Evolutionary conservation across 2,329 filamentous ascomycete genomes (phyloP), one percentile per base, ranked within the genome.

Genomic region (Colletotrichum sansevieriae): DNA sequence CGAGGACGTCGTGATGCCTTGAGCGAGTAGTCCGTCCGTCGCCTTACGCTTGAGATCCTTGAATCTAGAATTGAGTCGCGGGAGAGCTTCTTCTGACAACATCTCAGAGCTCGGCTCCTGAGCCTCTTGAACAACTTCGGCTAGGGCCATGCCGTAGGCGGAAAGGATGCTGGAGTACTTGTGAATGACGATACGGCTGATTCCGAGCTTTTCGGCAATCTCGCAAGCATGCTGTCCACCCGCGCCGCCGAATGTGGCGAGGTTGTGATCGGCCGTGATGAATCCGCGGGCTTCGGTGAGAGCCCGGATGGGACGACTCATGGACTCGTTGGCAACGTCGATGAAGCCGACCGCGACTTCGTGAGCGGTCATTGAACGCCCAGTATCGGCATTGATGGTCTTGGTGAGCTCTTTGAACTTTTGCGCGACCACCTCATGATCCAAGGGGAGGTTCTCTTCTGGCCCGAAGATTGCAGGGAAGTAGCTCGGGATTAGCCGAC

Each of bases 391-490:
- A 64, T 85, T 85, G 71, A 86, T 81, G 3, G 76, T 74, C 4
- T 75, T 74, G 0, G 83, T 80, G 35, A 86, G 72, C 15, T 82
- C 76, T 18, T 77, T 71, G 52, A 85, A 84, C 11, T 80, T 80
- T 22, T 74, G 65, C 18, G 73, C 75, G 15, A 78, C 77, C 10
- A 81, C 76, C 6, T 83, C 82, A 3, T 75, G 74, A 49, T 83
- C 83, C 18, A 86, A 74, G 0, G 81, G 72, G 73, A 90, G 82
- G 56, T 92, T 83, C 75, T 92, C 90, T 52, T 90, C 87, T 71
- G 88, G 87, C 8, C 90, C 91, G 55, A 92, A 92, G 63, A 93
- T 92, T 71, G 90, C 90, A 0, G 90, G 91, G 72, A 92, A 93
- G 76, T 90, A 91, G 54, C 91, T 88, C 0, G 91, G 82, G 39